Percentiles rank a stretch among this genome's conserved stretches.
phyloP scores from a whole-genome alignment of 2,329 filamentous ascomycete genomes.

The Penicillium decumbens region DNA sequence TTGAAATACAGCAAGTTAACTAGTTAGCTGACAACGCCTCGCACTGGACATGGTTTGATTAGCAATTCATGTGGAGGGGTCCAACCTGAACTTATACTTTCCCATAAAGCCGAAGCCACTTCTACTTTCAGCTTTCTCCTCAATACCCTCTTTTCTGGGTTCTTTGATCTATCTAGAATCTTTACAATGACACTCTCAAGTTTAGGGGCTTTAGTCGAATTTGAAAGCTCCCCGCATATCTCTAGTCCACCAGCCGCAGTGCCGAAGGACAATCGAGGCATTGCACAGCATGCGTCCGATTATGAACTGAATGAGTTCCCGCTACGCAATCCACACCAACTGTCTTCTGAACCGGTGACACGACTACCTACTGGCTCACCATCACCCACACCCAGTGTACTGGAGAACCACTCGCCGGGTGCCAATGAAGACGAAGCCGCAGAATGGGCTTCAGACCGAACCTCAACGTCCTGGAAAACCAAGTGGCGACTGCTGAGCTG shows the following conservation, averaged over 20 bases:
- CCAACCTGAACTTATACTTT: background rate
- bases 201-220: conserved; percentile 41
- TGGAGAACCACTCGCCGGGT: conserved; percentile 11
- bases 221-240: conserved; percentile 37
- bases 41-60: background rate
- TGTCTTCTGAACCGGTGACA: background rate
- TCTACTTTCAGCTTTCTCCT: background rate
- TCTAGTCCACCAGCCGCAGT: conserved; percentile 38
- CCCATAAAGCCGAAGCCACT: background rate
- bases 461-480: conserved; percentile 48
- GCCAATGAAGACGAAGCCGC: conserved; percentile 3
- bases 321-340: conserved; percentile 1
- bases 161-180: background rate
- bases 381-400: conserved; percentile 8
- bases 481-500: conserved; percentile 62
- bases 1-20: background rate
- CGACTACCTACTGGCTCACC: background rate
- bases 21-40: background rate
- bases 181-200: conserved; percentile 33
- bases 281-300: conserved; percentile 18
- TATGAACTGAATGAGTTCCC: conserved; percentile 23
- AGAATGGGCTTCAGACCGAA: conserved; percentile 14
- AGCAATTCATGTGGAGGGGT: conserved; percentile 1
- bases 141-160: background rate
- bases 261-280: conserved; percentile 25